These are phyloP conservation scores for Paulownia fortunei DNA, from an alignment of 257 asterid species.

Conservation along the genomic window DNA sequence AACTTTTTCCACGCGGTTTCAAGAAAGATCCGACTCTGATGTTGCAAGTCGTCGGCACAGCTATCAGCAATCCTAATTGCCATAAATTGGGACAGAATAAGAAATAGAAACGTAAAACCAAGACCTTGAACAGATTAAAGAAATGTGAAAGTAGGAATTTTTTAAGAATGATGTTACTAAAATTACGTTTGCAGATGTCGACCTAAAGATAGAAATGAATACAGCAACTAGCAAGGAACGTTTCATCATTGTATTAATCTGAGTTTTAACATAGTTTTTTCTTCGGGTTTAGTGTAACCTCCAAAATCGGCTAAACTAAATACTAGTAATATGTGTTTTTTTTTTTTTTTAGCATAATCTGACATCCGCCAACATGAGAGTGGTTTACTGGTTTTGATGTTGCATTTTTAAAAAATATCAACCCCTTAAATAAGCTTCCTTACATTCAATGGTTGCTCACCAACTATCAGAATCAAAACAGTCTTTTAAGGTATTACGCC, in stretches of 20 bases:
- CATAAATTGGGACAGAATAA: background rate
- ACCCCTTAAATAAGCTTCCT: background rate
- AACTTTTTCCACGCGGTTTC: background rate
- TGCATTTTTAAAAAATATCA: background rate
- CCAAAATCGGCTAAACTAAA: constrained; percentile 28
- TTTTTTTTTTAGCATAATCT: too few relatives aligned
- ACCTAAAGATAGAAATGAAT: background rate
- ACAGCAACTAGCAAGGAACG: background rate
- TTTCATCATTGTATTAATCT: constrained; percentile 21
- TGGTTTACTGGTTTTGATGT: constrained; percentile 22
- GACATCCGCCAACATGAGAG: background rate
- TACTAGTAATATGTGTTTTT: constrained; percentile 13
- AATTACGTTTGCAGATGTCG: constrained; percentile 24
- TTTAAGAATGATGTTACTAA: constrained; percentile 3
- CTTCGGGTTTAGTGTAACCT: constrained; percentile 20
- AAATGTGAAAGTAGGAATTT: background rate
- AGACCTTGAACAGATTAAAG: background rate
- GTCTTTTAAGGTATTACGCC: constrained; percentile 16
- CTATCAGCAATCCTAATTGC: constrained; percentile 1
- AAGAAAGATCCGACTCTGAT: background rate
- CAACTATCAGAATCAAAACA: constrained; percentile 34
- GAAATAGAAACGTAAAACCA: background rate
- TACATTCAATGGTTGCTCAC: constrained; percentile 50
- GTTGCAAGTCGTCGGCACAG: constrained; percentile 12
- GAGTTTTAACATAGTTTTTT: constrained; percentile 7